Evolutionary conservation across 495 filamentous ascomycete species (phyloP), one percentile per base, ranked within the genome.

Genomic region (Cryomyces antarcticus): DNA sequence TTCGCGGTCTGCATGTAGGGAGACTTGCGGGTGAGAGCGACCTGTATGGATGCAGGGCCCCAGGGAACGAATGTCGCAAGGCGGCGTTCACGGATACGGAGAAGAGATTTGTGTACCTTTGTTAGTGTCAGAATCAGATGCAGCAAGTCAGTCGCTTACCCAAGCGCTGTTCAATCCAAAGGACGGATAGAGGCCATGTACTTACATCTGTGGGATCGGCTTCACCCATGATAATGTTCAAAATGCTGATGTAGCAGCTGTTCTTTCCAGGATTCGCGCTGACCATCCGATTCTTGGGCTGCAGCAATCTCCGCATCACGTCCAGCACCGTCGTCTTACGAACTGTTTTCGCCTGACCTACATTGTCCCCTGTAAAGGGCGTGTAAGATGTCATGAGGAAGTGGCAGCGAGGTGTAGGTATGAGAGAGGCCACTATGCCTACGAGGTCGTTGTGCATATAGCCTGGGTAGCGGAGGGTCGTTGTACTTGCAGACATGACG

Each of bases 391-490:
- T 96, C 76, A 95, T 86, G 35, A 97, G 68, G 72, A 97, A 97
- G 59, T 97, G 89, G 59, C 85, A 92, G 43, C 89, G 81, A 10
- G 89, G 89, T 0, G 86, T 96, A 6, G 89, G 89, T 41, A 97
- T 95, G 5, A 97, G 70, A 17, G 86, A 92, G 33, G 89, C 92
- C 38, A 96, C 75, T 54, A 97, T 95, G 53, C 87, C 85, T 49
- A 92, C 88, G 6, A 97, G 78, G 55, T 97, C 89, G 57, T 97
- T 97, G 64, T 97, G 89, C 92, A 97, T 96, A 56, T 97, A 97
- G 28, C 92, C 89, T 1, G 89, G 89, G 58, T 97, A 96, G 46
- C 89, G 73, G 30, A 97, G 77, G 6, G 89, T 93, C 5, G 87
- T 94, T 1, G 89, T 97, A 52, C 83, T 88, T 7, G 92, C 89